A percentile compares a stretch with the other conserved stretches of the same genome.
These are phyloP conservation scores for Lodderomyces theae DNA, from an alignment of 1,139 yeast genomes.

Conservation along the genomic window DNA sequence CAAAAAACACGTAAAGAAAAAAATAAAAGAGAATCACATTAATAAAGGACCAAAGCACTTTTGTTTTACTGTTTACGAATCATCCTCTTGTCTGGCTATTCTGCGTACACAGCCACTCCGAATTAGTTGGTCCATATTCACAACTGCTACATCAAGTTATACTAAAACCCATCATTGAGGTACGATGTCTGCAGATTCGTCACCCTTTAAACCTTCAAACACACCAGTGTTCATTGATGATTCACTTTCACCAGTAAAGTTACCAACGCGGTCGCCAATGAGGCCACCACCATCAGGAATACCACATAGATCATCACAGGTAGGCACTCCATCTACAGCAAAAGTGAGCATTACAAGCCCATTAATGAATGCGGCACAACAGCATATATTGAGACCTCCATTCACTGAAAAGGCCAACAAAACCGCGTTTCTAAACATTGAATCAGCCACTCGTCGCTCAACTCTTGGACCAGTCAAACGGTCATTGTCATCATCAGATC, in stretches of 20 bases:
- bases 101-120: too few relatives aligned
- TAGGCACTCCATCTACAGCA: slow-evolving; percentile 13
- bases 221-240: slow-evolving; percentile 9
- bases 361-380: neutral
- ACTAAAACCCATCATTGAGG: too few relatives aligned
- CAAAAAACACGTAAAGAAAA: too few relatives aligned
- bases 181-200: slow-evolving; percentile 3
- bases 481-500: neutral
- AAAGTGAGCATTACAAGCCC: slow-evolving; percentile 11
- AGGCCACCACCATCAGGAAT: neutral
- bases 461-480: neutral
- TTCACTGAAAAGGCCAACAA: slow-evolving; percentile 1
- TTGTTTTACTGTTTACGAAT: too few relatives aligned
- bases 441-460: neutral
- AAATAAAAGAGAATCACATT: too few relatives aligned
- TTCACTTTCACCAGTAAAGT: slow-evolving; percentile 14
- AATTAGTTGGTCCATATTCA: too few relatives aligned
- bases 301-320: neutral
- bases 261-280: slow-evolving; percentile 5
- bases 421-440: slow-evolving; percentile 1
- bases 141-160: too few relatives aligned
- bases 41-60: too few relatives aligned
- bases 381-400: neutral
- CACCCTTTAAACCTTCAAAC: slow-evolving; percentile 1
- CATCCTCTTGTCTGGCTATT: too few relatives aligned